Percentiles rank a stretch among this genome's conserved stretches.
phyloP scores from a whole-genome alignment of 805 yeast species.

The Metschnikowia picachoensis region DNA sequence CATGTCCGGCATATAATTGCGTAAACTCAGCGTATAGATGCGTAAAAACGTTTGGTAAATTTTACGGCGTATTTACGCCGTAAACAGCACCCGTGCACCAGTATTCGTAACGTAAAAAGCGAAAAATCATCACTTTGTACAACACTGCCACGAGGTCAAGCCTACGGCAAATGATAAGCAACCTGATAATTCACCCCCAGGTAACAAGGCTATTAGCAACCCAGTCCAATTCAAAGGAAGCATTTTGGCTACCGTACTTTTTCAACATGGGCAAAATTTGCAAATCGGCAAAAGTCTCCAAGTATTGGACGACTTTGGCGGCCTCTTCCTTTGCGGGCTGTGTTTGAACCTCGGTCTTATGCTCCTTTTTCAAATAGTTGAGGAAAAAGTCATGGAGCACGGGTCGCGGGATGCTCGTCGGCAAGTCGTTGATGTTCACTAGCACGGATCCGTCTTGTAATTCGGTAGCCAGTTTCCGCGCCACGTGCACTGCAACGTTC shows the following conservation, averaged over 20 bases:
- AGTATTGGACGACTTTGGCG: no score
- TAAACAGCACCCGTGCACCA: no score
- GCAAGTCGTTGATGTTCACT: slow-evolving; percentile 32
- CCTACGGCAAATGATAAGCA: no score
- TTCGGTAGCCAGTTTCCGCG: slow-evolving; percentile 17
- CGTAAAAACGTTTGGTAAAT: no score
- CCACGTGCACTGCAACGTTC: slow-evolving; percentile 27
- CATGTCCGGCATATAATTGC: no score
- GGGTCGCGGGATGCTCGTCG: slow-evolving; percentile 30
- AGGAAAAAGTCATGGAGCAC: slow-evolving; percentile 36
- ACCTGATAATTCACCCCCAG: slow-evolving; percentile 7
- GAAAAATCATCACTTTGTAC: no score
- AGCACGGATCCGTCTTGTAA: slow-evolving; percentile 13
- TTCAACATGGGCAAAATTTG: slow-evolving; percentile 34
- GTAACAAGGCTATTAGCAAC: slow-evolving; percentile 25
- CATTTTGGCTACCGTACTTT: slow-evolving; percentile 25
- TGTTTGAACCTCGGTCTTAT: slow-evolving; percentile 4
- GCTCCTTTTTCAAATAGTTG: slow-evolving; percentile 26
- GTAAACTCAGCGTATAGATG: no score
- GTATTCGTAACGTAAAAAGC: no score
- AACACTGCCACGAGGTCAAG: no score
- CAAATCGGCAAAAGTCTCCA: slow-evolving; percentile 10
- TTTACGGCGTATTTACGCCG: no score
- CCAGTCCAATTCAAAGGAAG: slow-evolving; percentile 38
- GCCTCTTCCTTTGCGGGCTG: slow-evolving; percentile 13